phyloP scores from a whole-genome alignment of 2,329 filamentous ascomycete genomes.

The Fusarium miscanthi region DNA sequence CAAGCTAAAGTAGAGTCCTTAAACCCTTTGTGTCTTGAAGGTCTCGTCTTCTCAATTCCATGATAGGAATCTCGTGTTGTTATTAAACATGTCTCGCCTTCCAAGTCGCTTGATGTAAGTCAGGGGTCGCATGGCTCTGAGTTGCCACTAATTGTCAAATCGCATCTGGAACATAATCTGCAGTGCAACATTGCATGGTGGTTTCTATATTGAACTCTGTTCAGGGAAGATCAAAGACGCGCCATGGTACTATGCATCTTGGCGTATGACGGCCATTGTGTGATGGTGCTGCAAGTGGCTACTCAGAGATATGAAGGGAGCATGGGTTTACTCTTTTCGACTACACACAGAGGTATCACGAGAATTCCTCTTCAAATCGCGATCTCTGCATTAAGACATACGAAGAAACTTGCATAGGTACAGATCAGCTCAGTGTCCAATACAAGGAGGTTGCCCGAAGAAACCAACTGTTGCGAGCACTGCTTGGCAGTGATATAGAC shows the following conservation, averaged over 20 bases:
- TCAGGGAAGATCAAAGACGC: constrained; percentile 6
- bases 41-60: not conserved
- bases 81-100: not conserved
- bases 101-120: constrained; percentile 2
- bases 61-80: not conserved
- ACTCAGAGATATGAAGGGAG: not conserved
- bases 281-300: constrained; percentile 19
- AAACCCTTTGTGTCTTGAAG: not conserved
- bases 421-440: not conserved
- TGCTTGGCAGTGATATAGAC: constrained; percentile 2
- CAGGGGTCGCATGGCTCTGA: constrained; percentile 10
- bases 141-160: constrained; percentile 7
- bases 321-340: not conserved
- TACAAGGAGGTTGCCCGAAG: not conserved
- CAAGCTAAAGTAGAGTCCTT: not conserved
- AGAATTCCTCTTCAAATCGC: not conserved
- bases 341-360: not conserved
- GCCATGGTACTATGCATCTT: constrained; percentile 8
- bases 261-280: constrained; percentile 34
- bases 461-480: constrained; percentile 3
- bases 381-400: not conserved
- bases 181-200: constrained; percentile 28
- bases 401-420: not conserved
- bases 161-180: constrained; percentile 35
- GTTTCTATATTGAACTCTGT: not conserved